A percentile compares a stretch with the other conserved stretches of the same genome.
Evolutionary conservation across 2,329 filamentous ascomycete species (phyloP).

Genomic region (Fusarium oligoseptatum): DNA sequence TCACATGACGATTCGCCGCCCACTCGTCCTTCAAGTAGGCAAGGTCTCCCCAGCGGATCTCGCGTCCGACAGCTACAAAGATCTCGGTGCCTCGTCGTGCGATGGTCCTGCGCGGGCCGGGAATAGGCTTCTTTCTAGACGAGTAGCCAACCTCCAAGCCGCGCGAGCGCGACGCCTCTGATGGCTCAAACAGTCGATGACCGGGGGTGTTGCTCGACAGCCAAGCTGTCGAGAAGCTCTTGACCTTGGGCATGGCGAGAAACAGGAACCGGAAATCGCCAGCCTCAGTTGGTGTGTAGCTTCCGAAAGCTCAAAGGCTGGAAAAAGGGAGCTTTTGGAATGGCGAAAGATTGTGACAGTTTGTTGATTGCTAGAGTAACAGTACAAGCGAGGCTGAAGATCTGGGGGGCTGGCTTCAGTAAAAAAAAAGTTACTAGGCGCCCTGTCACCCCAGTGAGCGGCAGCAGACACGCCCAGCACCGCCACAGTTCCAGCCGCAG

Average conservation of each 20-base stretch:
- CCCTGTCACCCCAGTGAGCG: conserved; percentile 19
- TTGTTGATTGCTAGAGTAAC: conserved; percentile 24
- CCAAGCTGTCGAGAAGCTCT: conserved; percentile 89
- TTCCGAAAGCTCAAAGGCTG: conserved; percentile 30
- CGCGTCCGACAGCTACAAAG: conserved; percentile 88
- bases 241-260: conserved; percentile 82
- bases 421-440: conserved; percentile 24
- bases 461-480: conserved; percentile 13
- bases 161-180: conserved; percentile 56
- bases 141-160: conserved; percentile 55
- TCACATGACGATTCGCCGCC: conserved; percentile 46
- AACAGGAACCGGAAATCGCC: conserved; percentile 14
- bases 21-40: conserved; percentile 78
- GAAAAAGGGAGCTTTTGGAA: neutral
- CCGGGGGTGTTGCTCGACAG: conserved; percentile 83
- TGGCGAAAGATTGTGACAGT: conserved; percentile 3
- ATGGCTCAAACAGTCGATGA: conserved; percentile 78
- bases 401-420: conserved; percentile 21
- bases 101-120: conserved; percentile 74
- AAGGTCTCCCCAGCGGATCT: conserved; percentile 93
- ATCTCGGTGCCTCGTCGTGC: conserved; percentile 87
- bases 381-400: conserved; percentile 41
- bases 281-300: conserved; percentile 3
- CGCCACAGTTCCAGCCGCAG: conserved; percentile 21
- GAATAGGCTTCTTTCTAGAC: conserved; percentile 58